Evolutionary conservation across 2,329 filamentous ascomycete genomes (phyloP), one percentile per base, ranked within the genome.

Genomic region (Sporothrix luriei): DNA sequence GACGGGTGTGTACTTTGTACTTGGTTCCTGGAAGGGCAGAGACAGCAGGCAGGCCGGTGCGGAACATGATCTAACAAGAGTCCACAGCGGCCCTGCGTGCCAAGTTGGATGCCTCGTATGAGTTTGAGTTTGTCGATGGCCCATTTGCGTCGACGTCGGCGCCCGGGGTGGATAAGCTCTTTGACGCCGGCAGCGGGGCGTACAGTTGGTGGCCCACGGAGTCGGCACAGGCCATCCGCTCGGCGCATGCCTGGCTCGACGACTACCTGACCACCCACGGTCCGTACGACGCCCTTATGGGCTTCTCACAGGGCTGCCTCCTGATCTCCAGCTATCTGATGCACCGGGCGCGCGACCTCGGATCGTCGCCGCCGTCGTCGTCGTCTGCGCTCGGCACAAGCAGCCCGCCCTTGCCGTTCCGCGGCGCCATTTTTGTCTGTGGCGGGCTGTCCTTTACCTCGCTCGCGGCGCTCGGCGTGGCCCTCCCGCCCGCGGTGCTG

Each of bases 221-320:
- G 16, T 74, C 76, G 6, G 70, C 74, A 55, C 71, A 75, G 64
- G 73, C 75, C n/a, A 79, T 82, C 70, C 75, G 76, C 10, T 74
- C 73, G n/a, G 75, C 79, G 11, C 75, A 78, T 70, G 70, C 74
- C 21, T 79, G 79, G 78, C 73, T 83, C n/a, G 72, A 75, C 26
- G 74, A 75, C 38, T 77, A 80, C 70, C 68, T 81, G 2, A 75
- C 73, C 2, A 71, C 74, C 33, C 72, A 79, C 69, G 78, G 77
- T 0, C 78, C 79, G 21, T 80, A 76, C 72, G 79, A 80, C 68
- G 74, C 75, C 11, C 72, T 79, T 69, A 76, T 78, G 73, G 76
- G 79, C 73, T 80, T 80, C 73, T 79, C 77, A 6, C 79, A 80
- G 71, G 80, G 80, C 24, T 82, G 79, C 54, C 73, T 77, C 5